phyloP scores from a whole-genome alignment of 306 rosid genomes.

The Mimosa bimucronata region DNA sequence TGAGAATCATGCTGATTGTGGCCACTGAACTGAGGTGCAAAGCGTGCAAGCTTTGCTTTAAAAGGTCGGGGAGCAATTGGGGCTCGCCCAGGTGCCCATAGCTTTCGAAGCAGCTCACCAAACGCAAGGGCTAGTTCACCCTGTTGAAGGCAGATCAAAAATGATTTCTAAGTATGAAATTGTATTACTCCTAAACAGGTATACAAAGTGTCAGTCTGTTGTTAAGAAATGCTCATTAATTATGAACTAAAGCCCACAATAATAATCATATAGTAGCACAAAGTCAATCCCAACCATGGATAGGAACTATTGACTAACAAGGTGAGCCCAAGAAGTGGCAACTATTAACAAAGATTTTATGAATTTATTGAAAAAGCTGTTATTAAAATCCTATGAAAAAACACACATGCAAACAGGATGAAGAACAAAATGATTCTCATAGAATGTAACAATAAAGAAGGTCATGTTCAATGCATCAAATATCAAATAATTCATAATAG shows the following conservation, averaged over 20 bases:
- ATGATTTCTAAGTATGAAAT: background rate
- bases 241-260: background rate
- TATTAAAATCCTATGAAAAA: slow-evolving; percentile 18
- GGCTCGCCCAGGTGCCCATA: slow-evolving; percentile 96
- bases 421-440: background rate
- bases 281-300: slow-evolving; percentile 25
- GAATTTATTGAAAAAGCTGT: slow-evolving; percentile 31
- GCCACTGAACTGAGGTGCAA: slow-evolving; percentile 99
- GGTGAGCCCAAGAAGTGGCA: background rate
- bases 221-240: slow-evolving; percentile 5
- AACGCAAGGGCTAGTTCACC: slow-evolving; percentile 97
- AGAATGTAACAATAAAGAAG: slow-evolving; percentile 1
- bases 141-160: slow-evolving; percentile 47
- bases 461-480: background rate
- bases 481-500: too few species aligned
- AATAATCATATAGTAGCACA: slow-evolving; percentile 16
- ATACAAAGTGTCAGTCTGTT: background rate
- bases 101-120: slow-evolving; percentile 92
- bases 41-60: slow-evolving; percentile 92
- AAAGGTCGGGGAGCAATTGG: slow-evolving; percentile 96
- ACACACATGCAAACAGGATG: slow-evolving; percentile 19
- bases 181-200: background rate
- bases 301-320: slow-evolving; percentile 9
- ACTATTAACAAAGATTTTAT: slow-evolving; percentile 1
- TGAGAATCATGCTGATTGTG: slow-evolving; percentile 99